A percentile compares a stretch with the other conserved stretches of the same genome.
phyloP scores from a whole-genome alignment of 192 early-diverging fungal species.

The Coemansia sp. region DNA sequence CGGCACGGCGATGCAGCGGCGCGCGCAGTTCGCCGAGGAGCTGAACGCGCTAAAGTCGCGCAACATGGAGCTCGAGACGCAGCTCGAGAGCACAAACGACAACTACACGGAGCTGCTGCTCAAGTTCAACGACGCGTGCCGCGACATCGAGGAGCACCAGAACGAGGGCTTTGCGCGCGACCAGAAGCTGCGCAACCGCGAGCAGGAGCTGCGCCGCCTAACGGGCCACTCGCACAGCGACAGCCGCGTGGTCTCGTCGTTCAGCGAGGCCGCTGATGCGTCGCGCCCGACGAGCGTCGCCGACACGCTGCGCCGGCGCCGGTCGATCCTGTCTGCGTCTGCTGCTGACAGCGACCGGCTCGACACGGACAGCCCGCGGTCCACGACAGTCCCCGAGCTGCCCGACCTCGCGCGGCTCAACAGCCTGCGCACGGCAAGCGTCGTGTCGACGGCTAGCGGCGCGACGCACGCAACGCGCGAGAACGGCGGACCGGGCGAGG shows the following conservation, averaged over 20 bases:
- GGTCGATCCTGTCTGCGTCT: constrained; percentile 9
- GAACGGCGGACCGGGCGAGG: constrained; percentile 43
- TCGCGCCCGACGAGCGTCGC: constrained; percentile 21
- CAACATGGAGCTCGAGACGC: constrained; percentile 51
- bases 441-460: constrained; percentile 6
- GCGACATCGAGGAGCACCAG: constrained; percentile 55
- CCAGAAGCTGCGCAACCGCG: constrained; percentile 49
- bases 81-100: constrained; percentile 53
- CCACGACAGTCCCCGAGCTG: constrained; percentile 10
- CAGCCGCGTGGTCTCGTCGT: constrained; percentile 4
- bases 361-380: neutral
- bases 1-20: constrained; percentile 30
- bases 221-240: constrained; percentile 34
- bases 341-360: neutral
- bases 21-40: constrained; percentile 23
- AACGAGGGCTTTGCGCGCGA: constrained; percentile 50
- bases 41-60: constrained; percentile 16
- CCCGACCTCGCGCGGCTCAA: constrained; percentile 29
- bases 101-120: constrained; percentile 57
- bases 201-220: constrained; percentile 42
- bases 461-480: neutral
- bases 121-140: constrained; percentile 54
- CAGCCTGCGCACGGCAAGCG: constrained; percentile 13
- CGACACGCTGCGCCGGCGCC: constrained; percentile 14
- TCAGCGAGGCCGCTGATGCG: constrained; percentile 1